A percentile compares a stretch with the other conserved stretches of the same genome.
Conservation (phyloP, 495 filamentous ascomycete genomes). For the Podospora bellae-mahoneyi region DNA sequence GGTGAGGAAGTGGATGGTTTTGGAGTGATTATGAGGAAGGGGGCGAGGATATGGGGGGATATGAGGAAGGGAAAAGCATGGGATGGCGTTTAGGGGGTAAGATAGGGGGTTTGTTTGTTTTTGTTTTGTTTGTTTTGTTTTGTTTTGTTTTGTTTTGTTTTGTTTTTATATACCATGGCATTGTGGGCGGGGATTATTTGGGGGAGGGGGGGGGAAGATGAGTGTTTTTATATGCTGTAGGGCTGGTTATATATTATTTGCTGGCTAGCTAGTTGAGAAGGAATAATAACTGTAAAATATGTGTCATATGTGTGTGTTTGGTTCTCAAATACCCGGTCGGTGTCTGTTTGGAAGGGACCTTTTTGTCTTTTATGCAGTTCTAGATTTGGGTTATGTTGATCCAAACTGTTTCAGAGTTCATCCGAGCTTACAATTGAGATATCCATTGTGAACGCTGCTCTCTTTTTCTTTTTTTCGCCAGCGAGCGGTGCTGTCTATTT, state of each 20-base stretch:
- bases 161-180: not conserved
- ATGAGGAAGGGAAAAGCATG: not conserved
- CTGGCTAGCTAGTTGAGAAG: not conserved
- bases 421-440: no score
- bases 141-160: not conserved
- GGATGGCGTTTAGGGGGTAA: not conserved
- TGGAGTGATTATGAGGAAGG: slow-evolving; percentile 23
- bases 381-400: no score
- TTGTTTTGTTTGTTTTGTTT: not conserved
- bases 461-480: no score
- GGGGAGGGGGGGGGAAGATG: not conserved
- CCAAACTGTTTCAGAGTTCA: no score
- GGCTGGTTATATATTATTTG: no score
- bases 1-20: slow-evolving; percentile 29
- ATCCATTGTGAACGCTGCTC: no score
- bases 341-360: no score
- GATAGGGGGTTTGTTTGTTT: not conserved
- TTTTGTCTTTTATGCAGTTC: no score
- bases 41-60: no score
- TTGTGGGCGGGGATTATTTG: not conserved
- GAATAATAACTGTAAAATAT: no score
- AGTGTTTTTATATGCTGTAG: not conserved
- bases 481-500: no score
- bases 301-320: not conserved
- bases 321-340: no score